Evolutionary conservation across 176 grass and related monocot species (phyloP).

Genomic region (barley (Hordeum vulgare)): DNA sequence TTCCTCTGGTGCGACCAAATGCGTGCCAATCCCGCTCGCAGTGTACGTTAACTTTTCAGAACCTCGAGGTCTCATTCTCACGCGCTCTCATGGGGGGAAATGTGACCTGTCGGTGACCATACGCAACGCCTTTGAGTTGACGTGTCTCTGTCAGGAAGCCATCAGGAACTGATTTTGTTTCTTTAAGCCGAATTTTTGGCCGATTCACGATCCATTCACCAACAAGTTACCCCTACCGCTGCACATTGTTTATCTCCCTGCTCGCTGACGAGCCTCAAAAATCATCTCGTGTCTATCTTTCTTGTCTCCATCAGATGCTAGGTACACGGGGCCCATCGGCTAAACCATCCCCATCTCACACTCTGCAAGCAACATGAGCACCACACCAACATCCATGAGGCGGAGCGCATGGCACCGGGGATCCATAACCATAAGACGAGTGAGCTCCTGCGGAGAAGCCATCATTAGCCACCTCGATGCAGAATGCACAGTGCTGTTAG

Average conservation of each 20-base stretch:
- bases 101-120: neutral
- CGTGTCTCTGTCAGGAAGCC: neutral
- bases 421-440: slow-evolving; percentile 17
- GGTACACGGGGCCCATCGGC: neutral
- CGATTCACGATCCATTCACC: neutral
- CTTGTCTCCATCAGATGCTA: neutral
- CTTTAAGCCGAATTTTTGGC: neutral
- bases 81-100: neutral
- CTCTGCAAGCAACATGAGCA: slow-evolving; percentile 46
- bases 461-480: slow-evolving; percentile 20
- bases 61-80: neutral
- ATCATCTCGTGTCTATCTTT: neutral
- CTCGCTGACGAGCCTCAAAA: neutral
- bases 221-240: neutral
- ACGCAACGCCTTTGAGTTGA: neutral
- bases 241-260: neutral
- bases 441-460: neutral
- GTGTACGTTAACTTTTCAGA: neutral
- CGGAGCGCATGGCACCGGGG: neutral
- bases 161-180: neutral
- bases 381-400: slow-evolving; percentile 33
- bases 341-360: slow-evolving; percentile 39
- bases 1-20: no score
- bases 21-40: no score
- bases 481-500: slow-evolving; percentile 10